These are phyloP conservation scores for Cicer judaicum DNA, from an alignment of 306 rosid genomes.

Conservation along the genomic window DNA sequence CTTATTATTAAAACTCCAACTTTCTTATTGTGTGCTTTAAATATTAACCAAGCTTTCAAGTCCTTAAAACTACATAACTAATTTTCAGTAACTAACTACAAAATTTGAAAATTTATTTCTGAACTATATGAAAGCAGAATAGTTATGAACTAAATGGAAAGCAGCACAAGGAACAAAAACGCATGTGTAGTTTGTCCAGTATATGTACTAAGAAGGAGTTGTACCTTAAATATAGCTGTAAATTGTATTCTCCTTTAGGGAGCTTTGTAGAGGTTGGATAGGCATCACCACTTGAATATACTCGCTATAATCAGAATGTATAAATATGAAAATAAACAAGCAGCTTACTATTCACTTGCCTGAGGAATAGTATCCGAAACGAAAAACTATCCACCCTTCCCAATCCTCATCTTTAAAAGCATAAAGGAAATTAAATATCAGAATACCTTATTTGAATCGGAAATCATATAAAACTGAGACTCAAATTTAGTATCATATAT, in stretches of 20 bases:
- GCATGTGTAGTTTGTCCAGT: constrained; percentile 30
- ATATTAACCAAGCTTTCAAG: constrained; percentile 35
- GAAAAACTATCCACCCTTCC: constrained; percentile 23
- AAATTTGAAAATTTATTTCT: constrained; percentile 8
- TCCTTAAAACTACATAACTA: constrained; percentile 21
- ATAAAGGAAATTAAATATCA: constrained; percentile 37
- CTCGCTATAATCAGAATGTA: constrained; percentile 57
- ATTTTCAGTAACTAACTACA: background rate
- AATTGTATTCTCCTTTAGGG: constrained; percentile 91
- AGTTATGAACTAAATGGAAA: constrained; percentile 27
- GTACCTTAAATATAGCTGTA: constrained; percentile 81
- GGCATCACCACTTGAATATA: constrained; percentile 85
- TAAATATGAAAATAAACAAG: constrained; percentile 36
- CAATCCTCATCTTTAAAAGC: constrained; percentile 30
- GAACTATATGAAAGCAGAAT: constrained; percentile 33
- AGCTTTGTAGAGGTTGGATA: constrained; percentile 76
- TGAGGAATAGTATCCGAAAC: constrained; percentile 35
- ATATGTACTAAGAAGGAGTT: constrained; percentile 43
- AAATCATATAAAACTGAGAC: constrained; percentile 96
- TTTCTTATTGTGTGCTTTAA: constrained; percentile 24
- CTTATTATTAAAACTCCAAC: constrained; percentile 22
- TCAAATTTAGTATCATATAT: constrained; percentile 89
- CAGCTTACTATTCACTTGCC: constrained; percentile 22
- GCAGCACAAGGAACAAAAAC: constrained; percentile 35
- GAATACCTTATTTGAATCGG: constrained; percentile 82